Evolutionary conservation across 768 basidiomycete species (phyloP).

Genomic region (Psilocybe tampanensis): DNA sequence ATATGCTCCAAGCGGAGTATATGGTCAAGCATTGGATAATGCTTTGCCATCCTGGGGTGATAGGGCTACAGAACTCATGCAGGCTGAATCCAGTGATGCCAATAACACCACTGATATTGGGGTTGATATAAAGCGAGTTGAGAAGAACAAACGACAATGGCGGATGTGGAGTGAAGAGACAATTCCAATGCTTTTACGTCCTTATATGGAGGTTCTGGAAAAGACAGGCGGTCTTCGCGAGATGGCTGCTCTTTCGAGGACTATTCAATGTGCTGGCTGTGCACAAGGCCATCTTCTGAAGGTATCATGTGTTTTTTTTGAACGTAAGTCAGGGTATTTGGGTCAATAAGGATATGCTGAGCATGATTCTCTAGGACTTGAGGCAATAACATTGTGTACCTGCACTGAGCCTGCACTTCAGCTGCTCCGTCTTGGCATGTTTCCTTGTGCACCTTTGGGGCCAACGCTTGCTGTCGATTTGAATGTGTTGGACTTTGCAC

Average conservation of each 20-base stretch:
- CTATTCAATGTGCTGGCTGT: conserved; percentile 7
- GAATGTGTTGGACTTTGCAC: conserved; percentile 28
- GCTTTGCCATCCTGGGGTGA: no score
- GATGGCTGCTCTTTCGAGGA: not conserved
- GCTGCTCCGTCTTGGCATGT: not conserved
- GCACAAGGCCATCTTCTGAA: not conserved
- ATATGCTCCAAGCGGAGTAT: no score
- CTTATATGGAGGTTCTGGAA: conserved; percentile 5
- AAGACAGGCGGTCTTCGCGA: not conserved
- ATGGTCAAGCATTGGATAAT: no score
- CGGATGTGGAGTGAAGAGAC: conserved; percentile 9
- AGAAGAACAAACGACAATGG: conserved; percentile 12
- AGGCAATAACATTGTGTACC: conserved; percentile 7
- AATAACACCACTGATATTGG: no score
- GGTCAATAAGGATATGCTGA: no score
- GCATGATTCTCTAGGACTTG: conserved; percentile 7
- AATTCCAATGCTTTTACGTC: conserved; percentile 12
- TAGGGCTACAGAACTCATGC: no score
- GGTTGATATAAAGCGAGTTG: not conserved
- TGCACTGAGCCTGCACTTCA: conserved; percentile 7
- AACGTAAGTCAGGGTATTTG: conserved; percentile 5
- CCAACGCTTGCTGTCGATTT: conserved; percentile 36
- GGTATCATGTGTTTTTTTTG: conserved; percentile 14
- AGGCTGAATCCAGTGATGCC: no score
- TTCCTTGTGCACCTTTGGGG: conserved; percentile 21